Base-by-base conservation (phyloP, 2,329 filamentous ascomycete genomes). In the Waltergamsia citrina region DNA sequence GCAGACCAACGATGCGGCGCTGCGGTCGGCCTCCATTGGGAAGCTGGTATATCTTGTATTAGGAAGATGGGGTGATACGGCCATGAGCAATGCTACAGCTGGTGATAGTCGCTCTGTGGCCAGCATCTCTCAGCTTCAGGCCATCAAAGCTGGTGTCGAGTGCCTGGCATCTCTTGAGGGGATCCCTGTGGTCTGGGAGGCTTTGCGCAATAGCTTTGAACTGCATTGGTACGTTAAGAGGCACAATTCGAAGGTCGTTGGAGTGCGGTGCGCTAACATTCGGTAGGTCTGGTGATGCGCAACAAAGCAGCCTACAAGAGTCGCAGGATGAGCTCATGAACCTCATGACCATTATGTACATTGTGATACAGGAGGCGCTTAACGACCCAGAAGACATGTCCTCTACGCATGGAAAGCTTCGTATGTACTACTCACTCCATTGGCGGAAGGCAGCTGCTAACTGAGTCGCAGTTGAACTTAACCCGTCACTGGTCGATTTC, bases 1-100 rank as follows among this genome's bases (percentile, higher is more conserved):
- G 25, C 56, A 62, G 38, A 60, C 61, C 20, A 57, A 60, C 29
- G 67, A 78, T 36, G 52, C 65, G 20, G 58, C 63, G 12, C 51
- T 67, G 34, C 61, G 72, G 7, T 61, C 62, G 32, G 68, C 69
- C 32, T 69, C 67, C 11, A 63, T 81, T 21, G 71, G 71, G 22
- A 68, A 67, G 29, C 53, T 80, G 29, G 56, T 76, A 4, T 80
- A 81, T 46, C 53, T 83, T 18, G 61, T 81, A 11, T 66, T 85
- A 5, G 83, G 83, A 2, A 65, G 78, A 23, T 88, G 83, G 83
- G 71, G 68, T 4, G 66, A 78, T 32, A 85, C 78, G 9, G 79
- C 78, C 21, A 71, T 75, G 50, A 56, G 38, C 43, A 64, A 38
- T 53, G 60, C 43, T 36, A 51, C 52, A 39, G 47, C 62, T 52